Base-by-base conservation (phyloP, 176 grass and related monocot species). In the Bonia amplexicaulis region DNA sequence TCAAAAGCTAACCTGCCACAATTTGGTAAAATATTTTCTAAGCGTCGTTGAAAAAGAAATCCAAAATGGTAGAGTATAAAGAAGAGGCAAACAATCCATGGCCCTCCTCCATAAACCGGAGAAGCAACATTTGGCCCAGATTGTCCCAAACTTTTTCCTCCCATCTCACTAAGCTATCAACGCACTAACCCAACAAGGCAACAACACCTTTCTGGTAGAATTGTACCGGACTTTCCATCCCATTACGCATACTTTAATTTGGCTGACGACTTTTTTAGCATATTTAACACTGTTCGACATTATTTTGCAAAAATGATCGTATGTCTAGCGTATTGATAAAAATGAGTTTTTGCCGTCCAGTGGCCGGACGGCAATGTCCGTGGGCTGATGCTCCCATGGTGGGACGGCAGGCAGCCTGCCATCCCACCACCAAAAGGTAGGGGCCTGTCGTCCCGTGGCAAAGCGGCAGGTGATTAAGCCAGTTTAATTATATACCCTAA, bases 81-180 rank as follows among this genome's bases (percentile, higher is more conserved):
- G 29, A 15, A 76, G 79, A 82, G 62, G 61, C 62, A 26, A 22
- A 14, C 40, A 75, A 65, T 26, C 25, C 15, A 47, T 6, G 69
- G 41, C 65, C 44, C 53, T 55, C 20, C 55, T 65, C 77, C 85
- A 47, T 6, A 44, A 23, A n/a, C 66, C n/a, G 19, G 27, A 15
- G 79, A 77, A 39, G 63, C 49, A 76, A 82, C 79, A 76, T 88
- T 63, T 70, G 86, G 86, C 63, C 72, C 73, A 27, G 22, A 68
- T 37, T 52, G 2, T 33, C 26, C 62, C 37, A 15, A 51, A 7
- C 49, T 60, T 59, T 76, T 49, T 49, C 63, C 57, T 33, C 37
- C 72, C 46, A 51, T 82, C 41, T n/a, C 57, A 69, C 63, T 27
- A 82, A 76, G 85, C 51, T 29, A 77, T 1, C 2, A 2, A 31